Evolutionary conservation across 192 early-diverging fungal genomes (phyloP), one percentile per base, ranked within the genome.

Genomic region (Tieghemiomyces parasiticus): DNA sequence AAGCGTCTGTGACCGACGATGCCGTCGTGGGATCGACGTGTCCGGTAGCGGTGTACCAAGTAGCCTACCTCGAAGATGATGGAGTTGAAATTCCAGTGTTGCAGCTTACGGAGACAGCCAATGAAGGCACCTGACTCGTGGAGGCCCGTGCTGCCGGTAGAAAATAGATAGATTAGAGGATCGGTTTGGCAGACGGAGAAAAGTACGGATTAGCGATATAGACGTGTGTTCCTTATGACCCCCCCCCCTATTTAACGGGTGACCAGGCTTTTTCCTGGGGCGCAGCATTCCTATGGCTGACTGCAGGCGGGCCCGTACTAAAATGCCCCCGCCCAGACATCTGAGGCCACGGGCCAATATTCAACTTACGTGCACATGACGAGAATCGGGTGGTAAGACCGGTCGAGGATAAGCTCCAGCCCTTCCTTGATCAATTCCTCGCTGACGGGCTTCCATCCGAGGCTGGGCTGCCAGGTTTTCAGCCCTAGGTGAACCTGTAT

Each of bases 371-470:
- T 86, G 76, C 92, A 94, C 76, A 90, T 85, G 22, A 95, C 73
- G 58, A 97, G 74, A 13, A 93, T 63, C n/a, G 95, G 95, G 59
- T 96, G 86, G 33, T 78, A 90, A 8, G 73, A 63, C n/a, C 65
- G 72, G 71, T 94, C 77, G 46, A 97, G 67, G 6, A 91, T 67
- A 50, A 92, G 69, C 71, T 98, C 89, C 30, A 98, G 74, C 0
- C 88, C 92, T 51, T 98, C 95, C 59, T 98, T 98, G 54, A 98
- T 86, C 24, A 93, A 69, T 68, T 98, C 95, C 63, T 98, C 95
- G 60, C 83, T 85, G 24, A 94, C 79, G 8, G 91, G 93, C 63
- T 90, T 79, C 93, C 95, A 95, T 30, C 80, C 79, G 2, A 80
- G 72, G 50, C 73, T 84, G 14, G 81, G 71, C 65, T 81, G 79